Evolutionary conservation across 495 filamentous ascomycete genomes (phyloP).

Genomic region (Neurospora discreta): DNA sequence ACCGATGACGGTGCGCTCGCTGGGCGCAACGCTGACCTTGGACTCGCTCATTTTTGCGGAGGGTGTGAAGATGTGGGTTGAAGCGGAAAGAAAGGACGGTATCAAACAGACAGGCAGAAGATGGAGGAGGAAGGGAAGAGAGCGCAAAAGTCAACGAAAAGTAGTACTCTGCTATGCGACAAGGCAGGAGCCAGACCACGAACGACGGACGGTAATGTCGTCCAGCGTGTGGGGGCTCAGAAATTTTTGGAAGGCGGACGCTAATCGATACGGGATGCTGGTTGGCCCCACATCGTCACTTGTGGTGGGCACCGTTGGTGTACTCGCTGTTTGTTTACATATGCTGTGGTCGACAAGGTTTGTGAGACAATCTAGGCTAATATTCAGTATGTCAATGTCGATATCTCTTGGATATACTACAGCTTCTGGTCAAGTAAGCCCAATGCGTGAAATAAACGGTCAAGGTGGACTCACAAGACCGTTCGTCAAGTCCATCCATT

Average conservation of each 20-base stretch:
- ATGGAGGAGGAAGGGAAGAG: background rate
- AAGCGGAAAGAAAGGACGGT: background rate
- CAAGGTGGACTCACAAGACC: background rate
- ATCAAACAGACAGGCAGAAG: background rate
- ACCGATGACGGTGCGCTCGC: constrained; percentile 71
- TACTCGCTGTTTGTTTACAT: background rate
- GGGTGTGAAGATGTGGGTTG: background rate
- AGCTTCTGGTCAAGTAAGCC: background rate
- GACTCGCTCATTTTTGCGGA: constrained; percentile 25
- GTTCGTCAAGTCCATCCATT: background rate
- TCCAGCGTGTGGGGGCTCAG: background rate
- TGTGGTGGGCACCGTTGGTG: background rate
- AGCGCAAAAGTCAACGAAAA: background rate
- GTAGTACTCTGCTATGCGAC: background rate
- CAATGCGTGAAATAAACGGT: fast-evolving
- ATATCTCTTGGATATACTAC: background rate
- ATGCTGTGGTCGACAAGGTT: background rate
- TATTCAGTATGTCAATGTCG: background rate
- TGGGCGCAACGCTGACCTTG: constrained; percentile 36
- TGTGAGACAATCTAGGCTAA: background rate
- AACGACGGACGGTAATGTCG: background rate
- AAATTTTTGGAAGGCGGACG: background rate
- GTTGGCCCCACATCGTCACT: background rate
- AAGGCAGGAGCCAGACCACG: background rate
- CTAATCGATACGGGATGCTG: background rate